Evolutionary conservation across 176 grass and related monocot species (phyloP), one percentile per base, ranked within the genome.

Genomic region (Triticum monococcum): DNA sequence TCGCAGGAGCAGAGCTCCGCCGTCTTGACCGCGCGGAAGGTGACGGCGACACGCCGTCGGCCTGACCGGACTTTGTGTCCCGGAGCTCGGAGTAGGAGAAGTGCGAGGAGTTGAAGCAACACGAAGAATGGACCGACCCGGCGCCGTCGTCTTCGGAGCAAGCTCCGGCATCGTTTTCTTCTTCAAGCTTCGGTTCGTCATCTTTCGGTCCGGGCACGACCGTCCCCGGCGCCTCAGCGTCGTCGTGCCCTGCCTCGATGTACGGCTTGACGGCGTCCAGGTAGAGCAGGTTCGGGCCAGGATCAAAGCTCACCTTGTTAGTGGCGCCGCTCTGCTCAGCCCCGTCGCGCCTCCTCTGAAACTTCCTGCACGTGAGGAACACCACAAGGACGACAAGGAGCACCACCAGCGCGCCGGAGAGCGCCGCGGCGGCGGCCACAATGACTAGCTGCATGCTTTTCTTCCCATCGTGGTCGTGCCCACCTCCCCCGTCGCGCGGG

Each of bases 281-380:
- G 88, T 94, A 90, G 72, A 99, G 91, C 81, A 87, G 3, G 71
- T 92, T 89, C 3, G 92, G 85, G 5, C 85, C 87, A 24, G 97
- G 97, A 50, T 99, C 94, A 16, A 94, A 94, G 88, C 87, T 90
- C 79, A 99, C 94, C 89, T 96, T 97, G 92, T 92, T 92, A 4
- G 78, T 68, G 63, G 41, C 68, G 78, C 86, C 77, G 69, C 11
- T 72, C 17, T 70, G 77, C 16, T 95, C 90, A 7, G 56, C 74
- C 16, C 28, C 82, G 20, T 22, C 69, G 38, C 28, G 73, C 3
- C 36, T 71, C 57, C 81, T 46, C 40, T 65, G 87, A 5, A 85
- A 45, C 71, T 33, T 92, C 92, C 83, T 90, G 75, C 85, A 90
- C 17, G 52, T 8, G 16, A 92, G 37, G 86, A 96, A 82, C 86